Conservation (phyloP, 371 early-diverging fungal genomes). For the Globomyces sp. region DNA sequence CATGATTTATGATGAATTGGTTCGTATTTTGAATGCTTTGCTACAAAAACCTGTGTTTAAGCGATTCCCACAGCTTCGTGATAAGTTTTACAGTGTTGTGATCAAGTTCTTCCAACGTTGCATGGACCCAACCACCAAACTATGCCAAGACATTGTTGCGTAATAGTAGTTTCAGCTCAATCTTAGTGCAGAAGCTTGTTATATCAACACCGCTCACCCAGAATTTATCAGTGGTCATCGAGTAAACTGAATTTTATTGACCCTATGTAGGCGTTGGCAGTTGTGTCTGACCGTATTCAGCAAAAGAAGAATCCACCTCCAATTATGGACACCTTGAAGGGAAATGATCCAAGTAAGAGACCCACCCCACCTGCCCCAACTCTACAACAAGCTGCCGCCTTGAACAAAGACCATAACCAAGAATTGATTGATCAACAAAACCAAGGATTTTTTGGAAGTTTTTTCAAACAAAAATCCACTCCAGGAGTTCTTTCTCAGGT, state of each 20-base stretch:
- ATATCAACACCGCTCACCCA: constrained; percentile 98
- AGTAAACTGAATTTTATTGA: constrained; percentile 18
- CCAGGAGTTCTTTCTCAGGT: constrained; percentile 17
- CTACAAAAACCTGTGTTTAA: constrained; percentile 87
- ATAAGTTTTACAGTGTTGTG: constrained; percentile 86
- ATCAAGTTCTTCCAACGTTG: constrained; percentile 89
- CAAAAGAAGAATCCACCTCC: constrained; percentile 44
- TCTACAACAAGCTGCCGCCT: constrained; percentile 28
- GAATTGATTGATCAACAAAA: constrained; percentile 16
- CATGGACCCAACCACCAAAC: constrained; percentile 86
- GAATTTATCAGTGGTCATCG: constrained; percentile 96
- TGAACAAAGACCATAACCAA: constrained; percentile 29
- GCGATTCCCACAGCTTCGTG: constrained; percentile 92
- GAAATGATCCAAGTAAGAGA: constrained; percentile 48
- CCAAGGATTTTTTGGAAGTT: constrained; percentile 92
- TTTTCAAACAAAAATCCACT: constrained; percentile 74
- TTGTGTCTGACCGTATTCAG: constrained; percentile 82
- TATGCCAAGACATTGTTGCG: constrained; percentile 84
- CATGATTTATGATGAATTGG: constrained; percentile 95
- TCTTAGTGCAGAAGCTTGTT: constrained; percentile 84
- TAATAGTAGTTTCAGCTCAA: constrained; percentile 41
- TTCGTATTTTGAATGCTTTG: constrained; percentile 87
- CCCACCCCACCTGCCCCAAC: constrained; percentile 38
- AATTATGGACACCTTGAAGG: constrained; percentile 29
- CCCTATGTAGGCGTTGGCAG: constrained; percentile 70